phyloP scores from a whole-genome alignment of 75 land plant species.

The Pinus tabuliformis region DNA sequence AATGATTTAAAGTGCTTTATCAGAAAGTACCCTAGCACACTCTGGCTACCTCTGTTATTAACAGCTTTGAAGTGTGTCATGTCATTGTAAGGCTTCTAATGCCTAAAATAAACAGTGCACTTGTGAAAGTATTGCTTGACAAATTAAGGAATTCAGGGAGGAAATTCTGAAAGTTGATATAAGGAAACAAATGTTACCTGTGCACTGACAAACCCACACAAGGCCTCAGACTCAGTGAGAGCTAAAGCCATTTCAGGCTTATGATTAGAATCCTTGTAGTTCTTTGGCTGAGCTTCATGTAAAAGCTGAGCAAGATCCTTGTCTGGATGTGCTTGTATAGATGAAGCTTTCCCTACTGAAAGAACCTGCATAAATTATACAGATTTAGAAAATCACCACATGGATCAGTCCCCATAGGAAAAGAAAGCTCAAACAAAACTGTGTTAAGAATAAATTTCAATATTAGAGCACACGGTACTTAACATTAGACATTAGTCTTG shows the following conservation, averaged over 20 bases:
- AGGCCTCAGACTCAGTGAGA: constrained; percentile 80
- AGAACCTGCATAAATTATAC: constrained; percentile 53
- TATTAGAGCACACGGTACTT: too few species aligned
- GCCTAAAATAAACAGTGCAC: not conserved
- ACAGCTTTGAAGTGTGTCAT: not conserved
- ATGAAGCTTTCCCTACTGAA: constrained; percentile 88
- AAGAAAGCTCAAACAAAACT: not conserved
- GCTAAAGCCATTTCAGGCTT: constrained; percentile 99
- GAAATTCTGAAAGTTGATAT: not conserved
- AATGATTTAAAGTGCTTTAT: not conserved
- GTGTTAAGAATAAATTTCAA: too few species aligned
- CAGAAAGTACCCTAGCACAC: not conserved
- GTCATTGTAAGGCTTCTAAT: not conserved
- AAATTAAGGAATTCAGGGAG: not conserved
- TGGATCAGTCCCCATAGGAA: not conserved
- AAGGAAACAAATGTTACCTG: constrained; percentile 43
- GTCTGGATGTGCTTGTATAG: constrained; percentile 99
- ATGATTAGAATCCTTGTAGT: constrained; percentile 91
- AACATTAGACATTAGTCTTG: too few species aligned
- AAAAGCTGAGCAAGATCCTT: constrained; percentile 73
- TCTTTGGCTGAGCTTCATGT: constrained; percentile 54
- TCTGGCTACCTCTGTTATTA: not conserved
- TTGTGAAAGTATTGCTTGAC: not conserved
- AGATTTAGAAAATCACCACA: not conserved
- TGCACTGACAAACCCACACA: constrained; percentile 78